Evolutionary conservation across 371 early-diverging fungal species (phyloP), one percentile per base, ranked within the genome.

Genomic region (Fennellomyces sp.): DNA sequence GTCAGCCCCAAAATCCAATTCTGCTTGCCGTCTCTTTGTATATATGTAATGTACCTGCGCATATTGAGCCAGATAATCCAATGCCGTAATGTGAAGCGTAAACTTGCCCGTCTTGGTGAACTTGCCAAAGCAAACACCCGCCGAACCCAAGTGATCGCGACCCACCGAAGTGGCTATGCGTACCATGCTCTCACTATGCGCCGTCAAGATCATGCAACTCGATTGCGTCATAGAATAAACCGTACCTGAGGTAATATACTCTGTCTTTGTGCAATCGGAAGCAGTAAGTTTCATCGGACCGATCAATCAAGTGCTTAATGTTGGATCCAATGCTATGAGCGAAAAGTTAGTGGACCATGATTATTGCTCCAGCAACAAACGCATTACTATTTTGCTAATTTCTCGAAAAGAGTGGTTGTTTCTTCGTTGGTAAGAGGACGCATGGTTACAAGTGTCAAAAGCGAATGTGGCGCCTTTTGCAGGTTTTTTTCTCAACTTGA

Each of bases 21-120:
- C 15, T 11, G 2, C 42, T 51, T 15, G 1, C n/a, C n/a, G 51
- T 17, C 26, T 25, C 2, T 36, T 30, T 29, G 0, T 8, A 27
- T 45, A 26, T 35, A 27, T 7, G 0, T 13, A 42, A 5, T 28
- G 56, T 82, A 91, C 92, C 84, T 91, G 91, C 23, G 98, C 97
- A 75, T 97, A 98, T 76, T 94, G 96, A 27, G 94, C 92, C 45
- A 99, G 84, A 63, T 92, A 81, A 56, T 96, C 94, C 58, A 99
- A 81, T 31, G 92, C 89, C 23, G 99, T 97, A 60, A 99, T 92
- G 66, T 94, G 95, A 63, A 99, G 83, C 54, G 88, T 88, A 83
- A 99, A 99, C 78, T 97, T 95, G 53, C 96, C 92, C 51, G 94
- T 89, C 82, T 98, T 98, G 58, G 99, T 95, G 74, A 99, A 98